Percentiles rank a stretch among this genome's conserved stretches.
These are phyloP conservation scores for Nitzschia sp. DNA, from an alignment of 108 stramenopile genomes.

Conservation along the genomic window DNA sequence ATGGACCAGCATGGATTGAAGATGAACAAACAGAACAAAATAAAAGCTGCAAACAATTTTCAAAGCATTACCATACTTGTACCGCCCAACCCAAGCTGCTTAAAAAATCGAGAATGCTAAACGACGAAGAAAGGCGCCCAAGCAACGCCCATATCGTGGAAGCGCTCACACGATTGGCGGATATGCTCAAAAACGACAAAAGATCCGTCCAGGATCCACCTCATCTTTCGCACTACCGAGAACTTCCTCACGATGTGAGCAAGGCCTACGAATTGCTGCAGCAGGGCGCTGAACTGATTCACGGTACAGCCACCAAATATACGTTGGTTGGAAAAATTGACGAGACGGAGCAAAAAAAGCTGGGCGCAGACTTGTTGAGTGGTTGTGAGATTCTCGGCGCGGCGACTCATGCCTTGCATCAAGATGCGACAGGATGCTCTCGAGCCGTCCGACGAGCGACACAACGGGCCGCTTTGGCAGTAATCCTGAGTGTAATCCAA, in stretches of 20 bases:
- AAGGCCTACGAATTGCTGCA: conserved; percentile 55
- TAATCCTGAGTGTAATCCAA: conserved; percentile 47
- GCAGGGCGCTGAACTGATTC: conserved; percentile 56
- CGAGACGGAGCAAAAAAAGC: conserved; percentile 38
- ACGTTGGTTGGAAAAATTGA: conserved; percentile 65
- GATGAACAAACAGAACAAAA: too few relatives aligned
- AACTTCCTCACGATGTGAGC: conserved; percentile 48
- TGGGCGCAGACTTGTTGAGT: conserved; percentile 55
- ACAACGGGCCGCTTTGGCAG: conserved; percentile 56
- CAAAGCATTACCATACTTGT: background rate
- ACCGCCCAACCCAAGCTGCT: background rate
- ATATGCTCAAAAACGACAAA: conserved; percentile 11
- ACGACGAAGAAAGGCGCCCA: conserved; percentile 7
- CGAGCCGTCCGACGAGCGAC: conserved; percentile 50
- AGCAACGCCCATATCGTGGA: conserved; percentile 12
- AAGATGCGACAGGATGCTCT: conserved; percentile 55
- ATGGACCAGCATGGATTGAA: too few relatives aligned
- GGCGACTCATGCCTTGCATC: conserved; percentile 45
- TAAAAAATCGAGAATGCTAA: background rate
- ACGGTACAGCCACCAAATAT: conserved; percentile 81
- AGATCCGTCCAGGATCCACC: conserved; percentile 10
- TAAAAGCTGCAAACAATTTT: background rate
- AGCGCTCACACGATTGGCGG: conserved; percentile 1
- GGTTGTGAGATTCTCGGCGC: conserved; percentile 71
- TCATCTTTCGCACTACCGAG: conserved; percentile 55